Percentiles rank a stretch among this genome's conserved stretches.
These are phyloP conservation scores for Lycium ferocissimum DNA, from an alignment of 257 asterid species.

Conservation along the genomic window DNA sequence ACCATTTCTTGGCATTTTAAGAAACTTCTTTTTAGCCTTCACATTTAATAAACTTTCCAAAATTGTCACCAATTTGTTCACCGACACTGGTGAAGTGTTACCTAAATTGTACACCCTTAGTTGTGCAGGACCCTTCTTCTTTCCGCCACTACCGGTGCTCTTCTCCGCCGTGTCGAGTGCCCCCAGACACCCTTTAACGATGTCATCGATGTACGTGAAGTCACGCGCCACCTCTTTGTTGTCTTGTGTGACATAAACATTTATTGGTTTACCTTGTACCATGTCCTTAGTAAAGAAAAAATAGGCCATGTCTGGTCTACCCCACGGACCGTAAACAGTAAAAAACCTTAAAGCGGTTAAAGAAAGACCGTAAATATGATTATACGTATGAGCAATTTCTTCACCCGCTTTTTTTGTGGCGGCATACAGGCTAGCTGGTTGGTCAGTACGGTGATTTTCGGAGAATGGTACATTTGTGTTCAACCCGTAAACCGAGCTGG, in stretches of 20 bases:
- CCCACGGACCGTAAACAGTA: conserved; percentile 41
- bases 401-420: conserved; percentile 66
- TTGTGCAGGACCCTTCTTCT: conserved; percentile 48
- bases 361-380: conserved; percentile 37
- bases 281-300: conserved; percentile 38
- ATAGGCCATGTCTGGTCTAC: conserved; percentile 40
- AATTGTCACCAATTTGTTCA: conserved; percentile 81
- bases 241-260: conserved; percentile 28
- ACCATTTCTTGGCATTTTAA: conserved; percentile 93
- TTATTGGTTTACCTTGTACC: conserved; percentile 30
- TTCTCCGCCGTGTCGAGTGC: conserved; percentile 59
- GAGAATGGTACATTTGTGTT: conserved; percentile 78
- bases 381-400: conserved; percentile 38
- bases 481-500: conserved; percentile 86
- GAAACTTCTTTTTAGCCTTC: conserved; percentile 74
- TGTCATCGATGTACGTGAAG: conserved; percentile 50
- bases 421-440: conserved; percentile 90
- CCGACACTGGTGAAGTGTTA: conserved; percentile 91
- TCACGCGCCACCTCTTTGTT: conserved; percentile 40
- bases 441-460: conserved; percentile 71
- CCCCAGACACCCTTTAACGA: conserved; percentile 45
- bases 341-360: conserved; percentile 35
- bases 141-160: conserved; percentile 51
- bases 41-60: conserved; percentile 63
- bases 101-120: conserved; percentile 56